Percentiles rank a stretch among this genome's conserved stretches.
Evolutionary conservation across 2,329 filamentous ascomycete species (phyloP).

Genomic region (Paecilomyces niveus): DNA sequence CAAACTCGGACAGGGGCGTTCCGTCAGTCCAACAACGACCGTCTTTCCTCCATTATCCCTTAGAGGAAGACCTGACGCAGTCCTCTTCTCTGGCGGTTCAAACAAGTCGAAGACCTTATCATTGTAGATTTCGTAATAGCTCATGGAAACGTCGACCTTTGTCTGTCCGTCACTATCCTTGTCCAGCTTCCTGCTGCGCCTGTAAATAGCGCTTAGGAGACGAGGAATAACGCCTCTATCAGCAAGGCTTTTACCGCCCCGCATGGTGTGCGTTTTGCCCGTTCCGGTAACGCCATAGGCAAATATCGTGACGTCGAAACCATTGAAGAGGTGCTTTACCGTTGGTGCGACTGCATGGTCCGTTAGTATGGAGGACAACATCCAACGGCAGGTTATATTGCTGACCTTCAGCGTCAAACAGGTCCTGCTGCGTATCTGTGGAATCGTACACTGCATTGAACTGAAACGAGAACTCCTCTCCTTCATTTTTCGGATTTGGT

Average conservation of each 20-base stretch:
- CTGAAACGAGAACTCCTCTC: conserved; percentile 85
- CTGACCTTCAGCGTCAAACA: conserved; percentile 85
- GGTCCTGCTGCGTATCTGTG: conserved; percentile 69
- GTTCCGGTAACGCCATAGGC: conserved; percentile 91
- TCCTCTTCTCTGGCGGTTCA: conserved; percentile 79
- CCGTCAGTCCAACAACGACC: conserved; percentile 76
- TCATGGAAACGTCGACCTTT: conserved; percentile 66
- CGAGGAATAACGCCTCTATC: conserved; percentile 85
- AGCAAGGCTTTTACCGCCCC: conserved; percentile 76
- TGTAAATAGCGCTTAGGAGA: conserved; percentile 76
- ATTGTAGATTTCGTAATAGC: conserved; percentile 96
- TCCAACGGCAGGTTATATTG: conserved; percentile 7
- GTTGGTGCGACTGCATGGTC: conserved; percentile 68
- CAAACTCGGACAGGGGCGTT: conserved; percentile 71
- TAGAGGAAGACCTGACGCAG: conserved; percentile 69
- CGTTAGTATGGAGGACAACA: conserved; percentile 11
- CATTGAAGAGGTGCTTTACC: conserved; percentile 79
- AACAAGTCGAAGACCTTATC: conserved; percentile 91
- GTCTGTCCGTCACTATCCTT: conserved; percentile 70
- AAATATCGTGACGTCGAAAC: conserved; percentile 81
- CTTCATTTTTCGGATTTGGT: conserved; percentile 86
- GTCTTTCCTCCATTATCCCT: conserved; percentile 83
- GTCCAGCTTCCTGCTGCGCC: conserved; percentile 73
- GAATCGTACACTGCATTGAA: conserved; percentile 92
- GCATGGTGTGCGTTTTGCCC: conserved; percentile 94